These are phyloP conservation scores for Penicillium egyptiacum DNA, from an alignment of 495 filamentous ascomycete genomes.

Conservation along the genomic window DNA sequence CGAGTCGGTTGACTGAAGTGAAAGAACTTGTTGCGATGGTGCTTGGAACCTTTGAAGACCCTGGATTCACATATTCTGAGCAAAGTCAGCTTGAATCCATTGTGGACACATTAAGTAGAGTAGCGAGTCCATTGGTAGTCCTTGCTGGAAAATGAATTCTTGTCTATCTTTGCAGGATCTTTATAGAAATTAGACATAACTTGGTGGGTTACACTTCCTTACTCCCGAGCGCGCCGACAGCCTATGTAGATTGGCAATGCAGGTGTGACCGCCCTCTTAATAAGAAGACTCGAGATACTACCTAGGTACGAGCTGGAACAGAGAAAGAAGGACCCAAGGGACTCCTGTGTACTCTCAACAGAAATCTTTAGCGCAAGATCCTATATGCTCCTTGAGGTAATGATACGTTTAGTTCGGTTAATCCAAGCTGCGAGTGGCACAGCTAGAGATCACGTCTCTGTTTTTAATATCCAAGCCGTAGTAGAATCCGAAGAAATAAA, in stretches of 20 bases:
- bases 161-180: too few relatives aligned
- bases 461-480: not conserved
- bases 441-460: not conserved
- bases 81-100: too few relatives aligned
- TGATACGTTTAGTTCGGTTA: not conserved
- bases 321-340: too few relatives aligned
- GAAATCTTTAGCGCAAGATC: not conserved
- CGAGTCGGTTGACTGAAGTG: not conserved
- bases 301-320: not conserved
- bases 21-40: not conserved
- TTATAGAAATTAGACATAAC: too few relatives aligned
- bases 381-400: not conserved
- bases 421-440: not conserved
- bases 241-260: not conserved
- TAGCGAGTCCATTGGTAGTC: too few relatives aligned
- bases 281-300: not conserved
- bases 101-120: too few relatives aligned
- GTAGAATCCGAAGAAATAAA: slow-evolving; percentile 1
- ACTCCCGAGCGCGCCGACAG: too few relatives aligned
- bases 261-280: not conserved
- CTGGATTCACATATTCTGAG: not conserved
- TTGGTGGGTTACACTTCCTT: too few relatives aligned
- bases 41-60: not conserved
- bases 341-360: not conserved
- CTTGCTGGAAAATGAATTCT: too few relatives aligned